Conservation (phyloP, 371 early-diverging fungal genomes). For the Mucor irregularis region DNA sequence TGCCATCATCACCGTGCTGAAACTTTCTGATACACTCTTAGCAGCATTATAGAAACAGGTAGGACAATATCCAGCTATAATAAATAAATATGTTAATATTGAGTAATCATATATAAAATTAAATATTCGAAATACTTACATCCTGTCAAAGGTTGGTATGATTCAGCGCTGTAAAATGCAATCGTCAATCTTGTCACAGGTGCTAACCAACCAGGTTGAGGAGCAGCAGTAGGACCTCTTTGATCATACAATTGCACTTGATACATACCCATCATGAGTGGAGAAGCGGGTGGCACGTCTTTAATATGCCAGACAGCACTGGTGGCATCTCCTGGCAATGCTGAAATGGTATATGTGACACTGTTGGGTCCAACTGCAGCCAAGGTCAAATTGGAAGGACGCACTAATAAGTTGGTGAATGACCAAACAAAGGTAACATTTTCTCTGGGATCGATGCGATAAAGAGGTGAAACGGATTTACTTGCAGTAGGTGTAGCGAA, state of each 20-base stretch:
- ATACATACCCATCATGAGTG: conserved; percentile 48
- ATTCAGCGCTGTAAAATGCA: conserved; percentile 44
- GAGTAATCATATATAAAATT: background rate
- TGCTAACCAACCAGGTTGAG: conserved; percentile 40
- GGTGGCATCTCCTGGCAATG: conserved; percentile 36
- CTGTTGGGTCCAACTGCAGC: conserved; percentile 44
- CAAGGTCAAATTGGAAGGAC: conserved; percentile 43
- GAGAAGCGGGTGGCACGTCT: conserved; percentile 39
- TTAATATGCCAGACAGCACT: conserved; percentile 48
- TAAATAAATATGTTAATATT: background rate
- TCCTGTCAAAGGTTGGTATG: conserved; percentile 26
- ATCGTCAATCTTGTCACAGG: conserved; percentile 38
- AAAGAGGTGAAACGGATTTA: conserved; percentile 47
- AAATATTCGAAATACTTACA: conserved; percentile 15
- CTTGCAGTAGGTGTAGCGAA: conserved; percentile 44
- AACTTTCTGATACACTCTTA: conserved; percentile 19
- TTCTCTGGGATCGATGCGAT: conserved; percentile 37
- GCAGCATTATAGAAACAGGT: conserved; percentile 44
- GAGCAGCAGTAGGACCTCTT: conserved; percentile 37
- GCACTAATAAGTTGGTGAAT: conserved; percentile 40
- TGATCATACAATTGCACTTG: conserved; percentile 50
- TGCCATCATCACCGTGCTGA: conserved; percentile 34
- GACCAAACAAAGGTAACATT: conserved; percentile 52
- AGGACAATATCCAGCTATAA: conserved; percentile 41
- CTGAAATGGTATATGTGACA: conserved; percentile 42